These are phyloP conservation scores for Stachybotrys echinatus DNA, from an alignment of 2,329 filamentous ascomycete genomes.

Conservation along the genomic window DNA sequence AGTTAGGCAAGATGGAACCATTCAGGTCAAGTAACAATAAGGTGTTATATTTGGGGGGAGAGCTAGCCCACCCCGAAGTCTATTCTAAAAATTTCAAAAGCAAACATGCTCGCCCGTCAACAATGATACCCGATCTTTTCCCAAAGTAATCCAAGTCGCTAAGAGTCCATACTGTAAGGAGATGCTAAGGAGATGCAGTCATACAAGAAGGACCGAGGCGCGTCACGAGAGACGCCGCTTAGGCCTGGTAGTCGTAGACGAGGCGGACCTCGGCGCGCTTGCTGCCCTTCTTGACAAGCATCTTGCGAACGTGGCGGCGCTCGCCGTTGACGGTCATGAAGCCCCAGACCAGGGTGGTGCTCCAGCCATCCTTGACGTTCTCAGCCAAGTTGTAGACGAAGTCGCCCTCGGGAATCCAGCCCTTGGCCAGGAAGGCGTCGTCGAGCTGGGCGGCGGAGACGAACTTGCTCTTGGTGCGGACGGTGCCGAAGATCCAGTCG, in stretches of 20 bases:
- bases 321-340: constrained; percentile 49
- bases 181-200: not conserved
- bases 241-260: constrained; percentile 47
- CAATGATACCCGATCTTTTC: not conserved
- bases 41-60: not conserved
- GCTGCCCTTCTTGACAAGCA: constrained; percentile 45
- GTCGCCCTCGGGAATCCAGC: constrained; percentile 55
- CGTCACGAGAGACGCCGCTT: not conserved
- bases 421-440: constrained; percentile 51
- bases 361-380: constrained; percentile 48
- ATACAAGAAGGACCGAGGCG: not conserved
- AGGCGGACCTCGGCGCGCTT: constrained; percentile 46
- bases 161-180: not conserved
- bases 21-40: not conserved
- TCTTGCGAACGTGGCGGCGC: constrained; percentile 47
- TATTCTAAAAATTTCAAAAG: not conserved
- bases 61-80: not conserved
- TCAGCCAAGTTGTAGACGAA: constrained; percentile 61
- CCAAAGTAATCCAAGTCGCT: not conserved
- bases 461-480: constrained; percentile 56
- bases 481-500: constrained; percentile 75
- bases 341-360: constrained; percentile 54
- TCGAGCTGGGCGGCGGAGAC: constrained; percentile 39
- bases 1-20: not conserved
- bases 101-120: not conserved